phyloP scores from a whole-genome alignment of 1,284 basidiomycete genomes.

The Sporisorium exsertum region DNA sequence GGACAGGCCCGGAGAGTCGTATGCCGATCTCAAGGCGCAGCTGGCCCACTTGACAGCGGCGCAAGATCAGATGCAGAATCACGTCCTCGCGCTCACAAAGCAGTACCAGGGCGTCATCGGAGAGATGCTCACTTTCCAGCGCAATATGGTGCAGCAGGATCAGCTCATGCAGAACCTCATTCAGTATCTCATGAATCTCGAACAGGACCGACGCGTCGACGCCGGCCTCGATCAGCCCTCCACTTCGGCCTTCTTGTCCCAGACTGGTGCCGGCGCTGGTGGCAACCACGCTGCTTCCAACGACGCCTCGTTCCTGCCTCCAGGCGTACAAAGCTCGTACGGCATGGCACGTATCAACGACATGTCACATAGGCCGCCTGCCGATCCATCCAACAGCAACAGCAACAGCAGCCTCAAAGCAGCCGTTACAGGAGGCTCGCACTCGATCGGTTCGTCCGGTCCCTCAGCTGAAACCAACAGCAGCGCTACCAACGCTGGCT shows the following conservation, averaged over 20 bases:
- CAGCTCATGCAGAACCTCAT: slow-evolving; percentile 84
- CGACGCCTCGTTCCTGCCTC: slow-evolving; percentile 73
- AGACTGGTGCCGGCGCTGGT: slow-evolving; percentile 7
- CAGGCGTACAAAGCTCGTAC: slow-evolving; percentile 75
- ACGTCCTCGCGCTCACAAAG: slow-evolving; percentile 76
- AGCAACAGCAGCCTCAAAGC: neutral
- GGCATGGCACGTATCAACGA: slow-evolving; percentile 75
- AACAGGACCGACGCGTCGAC: slow-evolving; percentile 33
- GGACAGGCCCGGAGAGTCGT: slow-evolving; percentile 50
- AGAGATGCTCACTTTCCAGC: slow-evolving; percentile 85
- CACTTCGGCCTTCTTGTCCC: slow-evolving; percentile 18
- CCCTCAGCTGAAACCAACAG: slow-evolving; percentile 14
- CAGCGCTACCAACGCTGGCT: slow-evolving; percentile 24
- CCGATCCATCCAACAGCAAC: slow-evolving; percentile 53
- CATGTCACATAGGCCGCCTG: slow-evolving; percentile 78
- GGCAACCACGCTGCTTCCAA: neutral
- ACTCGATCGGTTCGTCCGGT: slow-evolving; percentile 18
- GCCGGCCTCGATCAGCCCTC: neutral
- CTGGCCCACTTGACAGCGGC: slow-evolving; percentile 53
- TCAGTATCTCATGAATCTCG: slow-evolving; percentile 78
- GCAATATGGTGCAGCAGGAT: slow-evolving; percentile 86
- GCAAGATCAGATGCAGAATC: slow-evolving; percentile 64
- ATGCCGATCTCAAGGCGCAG: slow-evolving; percentile 57
- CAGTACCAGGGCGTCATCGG: slow-evolving; percentile 82
- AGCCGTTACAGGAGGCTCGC: neutral